Base-by-base conservation (phyloP, 495 filamentous ascomycete genomes). In the Clohesyomyces aquaticus region DNA sequence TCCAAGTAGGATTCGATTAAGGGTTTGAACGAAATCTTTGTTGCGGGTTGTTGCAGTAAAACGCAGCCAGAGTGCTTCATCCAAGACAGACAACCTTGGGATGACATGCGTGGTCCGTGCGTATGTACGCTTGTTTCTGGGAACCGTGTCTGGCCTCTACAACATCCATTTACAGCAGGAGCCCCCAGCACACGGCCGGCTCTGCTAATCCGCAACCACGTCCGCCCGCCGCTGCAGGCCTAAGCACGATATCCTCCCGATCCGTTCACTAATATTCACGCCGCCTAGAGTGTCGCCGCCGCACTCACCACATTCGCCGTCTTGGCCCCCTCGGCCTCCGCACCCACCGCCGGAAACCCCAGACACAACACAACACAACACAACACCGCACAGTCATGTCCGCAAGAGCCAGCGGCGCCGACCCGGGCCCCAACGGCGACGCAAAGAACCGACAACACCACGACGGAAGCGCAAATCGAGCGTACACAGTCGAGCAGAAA, bases 391-490 rank as follows among this genome's bases (percentile, higher is more conserved):
- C 53, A 70, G 76, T 71, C 70, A 95, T 96, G 92, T 87, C 86
- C 67, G 88, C 90, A 64, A 87, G 84, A 70, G 80, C 92, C 59
- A 88, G 88, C 56, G 90, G 91, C 66, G 81, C 85, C 53, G 86
- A 92, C 78, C 83, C 75, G 73, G 50, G 50, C 49, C 74, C 76
- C 41, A 82, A 83, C 70, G 84, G 86, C 32, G 78, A 82, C 42
- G 83, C 90, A 49, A 88, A 88, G 75, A 84, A 82, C 72, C 88
- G 90, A 61, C 86, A 91, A 28, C 94, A 98, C 77, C 93, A 94
- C 71, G 93, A 98, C 71, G 94, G 94, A 62, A 96, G 92, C 74
- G 89, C 93, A 73, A 89, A 91, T 48, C 88, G 91, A 63, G 90
- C 89, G 74, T 96, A 86, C 76, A 98, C 93, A 4, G 76, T 83